Percentiles rank a stretch among this genome's conserved stretches.
These are phyloP conservation scores for Tricholoma bakamatsutake DNA, from an alignment of 768 basidiomycete genomes.

Conservation along the genomic window DNA sequence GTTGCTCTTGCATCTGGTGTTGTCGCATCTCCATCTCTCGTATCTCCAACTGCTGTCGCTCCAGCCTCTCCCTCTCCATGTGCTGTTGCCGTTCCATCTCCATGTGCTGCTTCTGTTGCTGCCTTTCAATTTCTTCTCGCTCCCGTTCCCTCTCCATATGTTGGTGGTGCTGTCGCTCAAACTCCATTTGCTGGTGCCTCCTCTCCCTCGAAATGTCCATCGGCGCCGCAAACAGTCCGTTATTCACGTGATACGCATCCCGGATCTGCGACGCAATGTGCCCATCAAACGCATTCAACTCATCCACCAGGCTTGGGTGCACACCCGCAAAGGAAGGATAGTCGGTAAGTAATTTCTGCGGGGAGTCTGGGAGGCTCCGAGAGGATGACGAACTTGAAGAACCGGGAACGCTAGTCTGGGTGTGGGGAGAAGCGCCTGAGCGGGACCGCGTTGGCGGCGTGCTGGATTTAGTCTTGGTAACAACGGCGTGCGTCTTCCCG, in stretches of 20 bases:
- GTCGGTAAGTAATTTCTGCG: conserved; percentile 25
- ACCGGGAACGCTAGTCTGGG: neutral
- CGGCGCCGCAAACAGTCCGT: conserved; percentile 27
- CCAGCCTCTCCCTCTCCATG: conserved; percentile 15
- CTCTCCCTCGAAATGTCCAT: conserved; percentile 12
- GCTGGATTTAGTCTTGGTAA: conserved; percentile 33
- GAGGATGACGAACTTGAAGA: conserved; percentile 12
- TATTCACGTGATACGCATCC: conserved; percentile 35
- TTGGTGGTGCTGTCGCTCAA: conserved; percentile 22
- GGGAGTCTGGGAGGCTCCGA: conserved; percentile 19
- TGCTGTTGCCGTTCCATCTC: conserved; percentile 16
- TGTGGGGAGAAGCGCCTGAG: neutral
- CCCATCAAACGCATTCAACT: conserved; percentile 52
- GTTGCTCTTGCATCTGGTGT: conserved; percentile 17
- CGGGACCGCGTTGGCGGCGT: conserved; percentile 9
- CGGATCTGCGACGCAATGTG: conserved; percentile 46
- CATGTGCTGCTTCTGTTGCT: conserved; percentile 8
- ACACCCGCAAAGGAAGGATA: conserved; percentile 40
- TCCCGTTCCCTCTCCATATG: conserved; percentile 23
- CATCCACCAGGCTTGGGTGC: conserved; percentile 52
- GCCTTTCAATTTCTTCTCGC: conserved; percentile 18
- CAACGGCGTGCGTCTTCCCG: conserved; percentile 64
- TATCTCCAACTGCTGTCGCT: conserved; percentile 14
- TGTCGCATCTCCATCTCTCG: conserved; percentile 14
- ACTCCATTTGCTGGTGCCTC: conserved; percentile 8